Base-by-base conservation (phyloP, 164 flowering plant genomes). In the Cinnamomum micranthum region DNA sequence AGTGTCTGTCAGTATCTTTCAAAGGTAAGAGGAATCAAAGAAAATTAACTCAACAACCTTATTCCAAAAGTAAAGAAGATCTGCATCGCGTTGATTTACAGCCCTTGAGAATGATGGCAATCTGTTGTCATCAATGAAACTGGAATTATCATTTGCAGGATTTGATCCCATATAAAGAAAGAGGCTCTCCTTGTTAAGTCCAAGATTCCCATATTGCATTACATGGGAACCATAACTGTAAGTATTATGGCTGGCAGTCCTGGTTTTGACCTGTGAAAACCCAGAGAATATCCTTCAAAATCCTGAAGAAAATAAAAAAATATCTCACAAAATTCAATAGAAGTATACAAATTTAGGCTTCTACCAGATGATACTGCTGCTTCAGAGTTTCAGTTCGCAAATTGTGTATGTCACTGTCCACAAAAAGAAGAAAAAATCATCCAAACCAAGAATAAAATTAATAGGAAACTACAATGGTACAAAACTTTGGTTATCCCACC, bases 311-410 rank as follows among this genome's bases (percentile, higher is more conserved):
- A 67, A 64, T 17, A 4, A 15, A 67, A 15, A n/a, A 19, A 67
- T 19, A 17, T 13, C n/a, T 23, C 28, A 27, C 52, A 4, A 75
- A 47, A 22, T 3, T 17, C 4, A 66, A 52, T n/a, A n/a, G 67
- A 59, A 22, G 28, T 17, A 24, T 20, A 3, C 60, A 27, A 69
- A 70, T 47, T 33, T 20, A 14, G 1, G 25, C 64, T 35, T 71
- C 83, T 84, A 92, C 98, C 97, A 88, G 84, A 77, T 90, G 82
- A 84, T 94, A 94, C 70, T 94, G 98, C 84, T 92, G 97, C 82
- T 82, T 84, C 86, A 94, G 74, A 77, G 89, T 83, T 82, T 92
- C 98, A 2, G 87, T 80, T 81, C 78, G 84, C 78, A 91, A 81
- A 77, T 92, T 91, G 80, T 89, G 97, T 20, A 69, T n/a, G 27